A percentile compares a stretch with the other conserved stretches of the same genome.
These are phyloP conservation scores for Xylaria venustula DNA, from an alignment of 495 filamentous ascomycete genomes.

Conservation along the genomic window DNA sequence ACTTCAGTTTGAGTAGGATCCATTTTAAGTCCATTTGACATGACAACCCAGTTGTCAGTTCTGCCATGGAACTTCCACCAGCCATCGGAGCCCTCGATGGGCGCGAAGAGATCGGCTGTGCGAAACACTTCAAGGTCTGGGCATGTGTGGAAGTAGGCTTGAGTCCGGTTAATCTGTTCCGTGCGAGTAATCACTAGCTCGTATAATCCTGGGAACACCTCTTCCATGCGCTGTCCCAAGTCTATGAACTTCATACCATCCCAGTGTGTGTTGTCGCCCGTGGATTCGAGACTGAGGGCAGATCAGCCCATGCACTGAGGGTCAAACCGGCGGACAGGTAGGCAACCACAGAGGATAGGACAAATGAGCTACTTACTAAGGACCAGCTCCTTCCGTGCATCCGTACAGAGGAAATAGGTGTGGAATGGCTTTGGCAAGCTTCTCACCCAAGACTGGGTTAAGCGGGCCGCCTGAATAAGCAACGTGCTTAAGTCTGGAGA, in stretches of 20 bases:
- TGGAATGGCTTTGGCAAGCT: conserved; percentile 21
- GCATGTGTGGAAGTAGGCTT: conserved; percentile 39
- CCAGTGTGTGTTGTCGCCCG: conserved; percentile 21
- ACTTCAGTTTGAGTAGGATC: conserved; percentile 51
- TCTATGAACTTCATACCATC: conserved; percentile 26
- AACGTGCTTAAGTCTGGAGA: conserved; percentile 22
- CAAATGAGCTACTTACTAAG: conserved; percentile 6
- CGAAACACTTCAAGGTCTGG: conserved; percentile 44
- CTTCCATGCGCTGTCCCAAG: conserved; percentile 30
- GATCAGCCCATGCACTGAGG: neutral
- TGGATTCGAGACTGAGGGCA: conserved; percentile 17
- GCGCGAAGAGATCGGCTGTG: conserved; percentile 51
- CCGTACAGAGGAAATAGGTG: conserved; percentile 27
- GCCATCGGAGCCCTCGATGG: conserved; percentile 38
- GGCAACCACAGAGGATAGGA: neutral
- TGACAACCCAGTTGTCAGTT: conserved; percentile 55
- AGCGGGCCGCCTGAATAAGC: conserved; percentile 28
- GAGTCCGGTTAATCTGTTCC: conserved; percentile 16
- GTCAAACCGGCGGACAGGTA: neutral
- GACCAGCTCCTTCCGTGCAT: conserved; percentile 25
- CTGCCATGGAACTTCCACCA: conserved; percentile 49
- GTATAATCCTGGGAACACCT: conserved; percentile 26
- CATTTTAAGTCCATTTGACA: conserved; percentile 57
- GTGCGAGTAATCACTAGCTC: conserved; percentile 27
- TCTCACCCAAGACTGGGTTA: conserved; percentile 22